Evolutionary conservation across 805 yeast species (phyloP).

Genomic region (Pichia scutulata): DNA sequence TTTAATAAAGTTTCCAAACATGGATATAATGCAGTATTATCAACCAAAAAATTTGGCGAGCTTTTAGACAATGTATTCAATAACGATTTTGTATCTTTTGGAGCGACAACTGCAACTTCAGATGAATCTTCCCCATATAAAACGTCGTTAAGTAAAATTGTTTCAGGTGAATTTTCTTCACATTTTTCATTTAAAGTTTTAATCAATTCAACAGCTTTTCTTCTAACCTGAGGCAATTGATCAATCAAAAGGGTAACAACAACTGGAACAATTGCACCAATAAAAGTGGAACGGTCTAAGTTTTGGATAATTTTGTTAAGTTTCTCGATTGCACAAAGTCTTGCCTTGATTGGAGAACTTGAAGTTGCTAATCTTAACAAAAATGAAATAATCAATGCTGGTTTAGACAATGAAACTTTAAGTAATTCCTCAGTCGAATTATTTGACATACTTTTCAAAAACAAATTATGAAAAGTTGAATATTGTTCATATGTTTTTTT

Average conservation of each 20-base stretch:
- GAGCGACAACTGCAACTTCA: constrained; percentile 49
- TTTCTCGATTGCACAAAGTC: constrained; percentile 41
- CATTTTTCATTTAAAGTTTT: constrained; percentile 23
- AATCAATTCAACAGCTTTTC: constrained; percentile 32
- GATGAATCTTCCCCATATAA: constrained; percentile 48
- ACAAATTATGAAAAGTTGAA: constrained; percentile 32
- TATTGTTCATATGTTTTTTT: constrained; percentile 34
- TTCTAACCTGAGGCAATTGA: constrained; percentile 42
- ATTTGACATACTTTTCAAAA: constrained; percentile 34
- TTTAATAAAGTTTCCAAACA: constrained; percentile 29
- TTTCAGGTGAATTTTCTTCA: constrained; percentile 26
- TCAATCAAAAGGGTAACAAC: constrained; percentile 48
- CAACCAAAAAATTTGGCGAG: constrained; percentile 40
- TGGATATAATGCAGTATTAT: constrained; percentile 38
- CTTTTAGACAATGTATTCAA: constrained; percentile 32
- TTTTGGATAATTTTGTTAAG: constrained; percentile 31
- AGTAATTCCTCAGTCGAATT: constrained; percentile 15
- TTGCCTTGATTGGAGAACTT: constrained; percentile 49
- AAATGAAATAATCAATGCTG: constrained; percentile 42
- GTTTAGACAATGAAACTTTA: constrained; percentile 12
- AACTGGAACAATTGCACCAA: constrained; percentile 53
- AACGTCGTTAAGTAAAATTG: constrained; percentile 41
- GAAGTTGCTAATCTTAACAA: constrained; percentile 49
- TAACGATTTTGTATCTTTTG: constrained; percentile 53
- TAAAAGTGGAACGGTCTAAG: constrained; percentile 25